Conservation (phyloP, 176 grass and related monocot species). For the Eremochloa ophiuroides region DNA sequence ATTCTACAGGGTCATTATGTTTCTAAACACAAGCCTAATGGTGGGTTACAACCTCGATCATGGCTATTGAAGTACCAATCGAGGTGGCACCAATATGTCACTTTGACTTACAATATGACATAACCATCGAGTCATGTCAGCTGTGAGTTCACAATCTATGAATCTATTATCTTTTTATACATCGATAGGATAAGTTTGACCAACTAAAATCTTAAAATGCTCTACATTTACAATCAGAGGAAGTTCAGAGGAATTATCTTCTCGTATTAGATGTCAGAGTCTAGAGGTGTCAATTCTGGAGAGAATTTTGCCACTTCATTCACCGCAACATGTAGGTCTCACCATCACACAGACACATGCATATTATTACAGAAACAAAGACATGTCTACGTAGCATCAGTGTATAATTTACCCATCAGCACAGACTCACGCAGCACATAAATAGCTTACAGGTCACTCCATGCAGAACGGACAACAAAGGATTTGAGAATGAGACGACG, state of each 20-base stretch:
- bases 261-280: neutral
- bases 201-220: neutral
- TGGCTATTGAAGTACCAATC: neutral
- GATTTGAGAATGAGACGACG: neutral
- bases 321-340: neutral
- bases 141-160: neutral
- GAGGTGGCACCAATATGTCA: neutral
- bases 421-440: neutral
- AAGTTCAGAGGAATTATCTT: too few species aligned
- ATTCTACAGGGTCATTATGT: too few species aligned
- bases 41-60: too few species aligned
- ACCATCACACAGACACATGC: neutral
- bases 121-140: neutral
- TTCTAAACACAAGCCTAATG: neutral
- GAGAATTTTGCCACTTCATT: neutral
- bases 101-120: neutral
- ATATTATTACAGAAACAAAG: neutral
- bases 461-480: neutral
- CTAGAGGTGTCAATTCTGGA: neutral
- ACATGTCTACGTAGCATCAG: neutral
- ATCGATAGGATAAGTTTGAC: neutral
- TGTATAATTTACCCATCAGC: neutral
- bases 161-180: neutral
- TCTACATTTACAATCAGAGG: neutral
- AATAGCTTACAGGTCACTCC: neutral